Evolutionary conservation across 2,329 filamentous ascomycete genomes (phyloP), one percentile per base, ranked within the genome.

Genomic region (Stagonosporopsis vannaccii): DNA sequence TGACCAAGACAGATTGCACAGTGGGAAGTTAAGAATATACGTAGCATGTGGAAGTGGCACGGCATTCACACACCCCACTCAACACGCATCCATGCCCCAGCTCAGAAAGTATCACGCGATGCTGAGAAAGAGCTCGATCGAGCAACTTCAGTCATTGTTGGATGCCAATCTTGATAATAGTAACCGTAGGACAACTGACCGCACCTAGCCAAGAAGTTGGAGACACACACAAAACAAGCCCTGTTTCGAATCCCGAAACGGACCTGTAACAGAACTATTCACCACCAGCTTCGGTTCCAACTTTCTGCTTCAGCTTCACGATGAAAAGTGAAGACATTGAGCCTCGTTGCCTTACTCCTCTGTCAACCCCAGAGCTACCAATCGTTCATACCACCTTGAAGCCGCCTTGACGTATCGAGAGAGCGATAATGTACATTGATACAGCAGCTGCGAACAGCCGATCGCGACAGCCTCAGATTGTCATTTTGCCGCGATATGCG

Each of bases 361-460:
- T 19, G 17, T 15, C 25, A 19, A 22, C 39, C 30, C 40, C 26
- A 35, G 17, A 41, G 15, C 23, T 4, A 44, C 20, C 43, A 43
- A 43, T 26, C 7, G 12, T 28, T 28, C 28, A 28, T 28, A n/a
- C 12, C 13, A 30, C 17, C n/a, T 45, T 32, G 20, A 19, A 19
- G 19, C 23, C 26, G 9, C 8, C 17, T 46, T 15, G 17, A 37
- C 25, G 7, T 32, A 25, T 30, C 23, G 25, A 37, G n/a, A 42
- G 11, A 32, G 32, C 33, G 46, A 57, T 11, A 37, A 75, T 75
- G 72, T 73, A 65, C 39, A 73, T 75, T 30, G 69, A 75, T 26
- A 75, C 70, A 4, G 63, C 62, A n/a, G 66, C 65, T 12, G 72
- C 72, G 2, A 74, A 75, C 45, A 65, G 53, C 30, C 48, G 59